Percentiles rank a stretch among this genome's conserved stretches.
Evolutionary conservation across 352 stramenopile species (phyloP).

Genomic region (Halophytophthora batemanensis): DNA sequence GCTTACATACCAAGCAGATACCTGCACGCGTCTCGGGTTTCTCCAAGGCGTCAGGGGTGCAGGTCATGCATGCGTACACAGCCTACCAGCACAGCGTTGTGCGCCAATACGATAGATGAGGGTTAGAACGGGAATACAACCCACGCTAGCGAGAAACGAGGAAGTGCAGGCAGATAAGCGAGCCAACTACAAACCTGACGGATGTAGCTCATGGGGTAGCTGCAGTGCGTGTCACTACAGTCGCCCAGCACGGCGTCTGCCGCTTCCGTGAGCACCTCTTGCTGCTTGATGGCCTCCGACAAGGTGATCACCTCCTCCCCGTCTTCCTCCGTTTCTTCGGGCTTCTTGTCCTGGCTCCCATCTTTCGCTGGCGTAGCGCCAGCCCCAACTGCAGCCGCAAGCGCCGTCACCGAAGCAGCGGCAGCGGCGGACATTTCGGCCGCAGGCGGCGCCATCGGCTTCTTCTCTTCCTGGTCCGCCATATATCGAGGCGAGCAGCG

Average conservation of each 20-base stretch:
- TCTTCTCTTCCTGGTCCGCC: constrained; percentile 2
- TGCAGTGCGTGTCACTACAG: constrained; percentile 60
- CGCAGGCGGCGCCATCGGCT: neutral
- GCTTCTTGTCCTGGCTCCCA: constrained; percentile 11
- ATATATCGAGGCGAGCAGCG: constrained; percentile 3
- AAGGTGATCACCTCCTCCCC: constrained; percentile 60
- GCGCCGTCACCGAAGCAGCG: neutral
- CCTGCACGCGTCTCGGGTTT: constrained; percentile 34
- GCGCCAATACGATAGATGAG: no score
- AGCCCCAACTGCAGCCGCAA: no score
- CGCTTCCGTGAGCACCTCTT: constrained; percentile 50
- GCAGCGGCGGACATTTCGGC: neutral
- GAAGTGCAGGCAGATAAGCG: neutral
- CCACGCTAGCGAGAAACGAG: no score
- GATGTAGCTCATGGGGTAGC: constrained; percentile 64
- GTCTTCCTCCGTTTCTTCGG: constrained; percentile 20
- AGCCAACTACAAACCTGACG: constrained; percentile 37
- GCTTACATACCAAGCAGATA: constrained; percentile 42
- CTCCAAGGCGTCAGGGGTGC: constrained; percentile 41
- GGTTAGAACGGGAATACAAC: neutral
- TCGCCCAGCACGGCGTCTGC: constrained; percentile 61
- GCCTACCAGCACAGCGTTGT: constrained; percentile 13
- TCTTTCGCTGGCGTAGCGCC: constrained; percentile 1
- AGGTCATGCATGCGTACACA: constrained; percentile 69
- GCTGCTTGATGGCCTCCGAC: constrained; percentile 53